Evolutionary conservation across 2,329 filamentous ascomycete genomes (phyloP), one percentile per base, ranked within the genome.

Genomic region (Penicillium occitanis): DNA sequence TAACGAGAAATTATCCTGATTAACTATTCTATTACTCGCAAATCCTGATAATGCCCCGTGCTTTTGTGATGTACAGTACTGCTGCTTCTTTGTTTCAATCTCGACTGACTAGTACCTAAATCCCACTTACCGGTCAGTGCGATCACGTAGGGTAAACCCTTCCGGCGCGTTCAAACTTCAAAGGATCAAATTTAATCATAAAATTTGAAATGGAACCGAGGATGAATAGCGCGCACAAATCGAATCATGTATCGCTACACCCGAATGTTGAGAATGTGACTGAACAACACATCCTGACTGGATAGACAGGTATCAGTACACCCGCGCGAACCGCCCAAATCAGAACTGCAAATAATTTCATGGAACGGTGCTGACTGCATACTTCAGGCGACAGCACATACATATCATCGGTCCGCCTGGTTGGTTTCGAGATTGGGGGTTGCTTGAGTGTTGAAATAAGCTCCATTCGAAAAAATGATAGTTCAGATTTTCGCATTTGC

Each of bases 321-420:
- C 17, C 60, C 60, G 60, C 46, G 60, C 60, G 33, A 62, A 62
- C 60, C 60, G 60, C 60, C 35, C 46, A 40, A 53, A 62, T 51
- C 60, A 40, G n/a, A 51, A 51, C n/a, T 40, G 30, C 33, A 40
- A 22, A 14, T 17, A 37, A 55, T 19, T 57, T 22, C 17, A 17
- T 22, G 19, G 11, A 22, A 35, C 6, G n/a, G 17, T 28, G 30
- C 30, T 50, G 60, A 30, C 19, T 37, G 19, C 48, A 17, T 33
- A 33, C 2, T 28, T 40, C 10, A 33, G 28, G 28, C 33, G 33
- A 57, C 30, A 57, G 30, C 53, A 57, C 53, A 57, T 57, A 57
- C 51, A 35, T 35, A 35, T 35, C 30, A 11, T 35, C 51, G 53
- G 53, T 19, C 51, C 5, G 46, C 17, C 48, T 40, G 60, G 60